Base-by-base conservation (phyloP, 176 grass and related monocot genomes). In the Musa schizocarpa region DNA sequence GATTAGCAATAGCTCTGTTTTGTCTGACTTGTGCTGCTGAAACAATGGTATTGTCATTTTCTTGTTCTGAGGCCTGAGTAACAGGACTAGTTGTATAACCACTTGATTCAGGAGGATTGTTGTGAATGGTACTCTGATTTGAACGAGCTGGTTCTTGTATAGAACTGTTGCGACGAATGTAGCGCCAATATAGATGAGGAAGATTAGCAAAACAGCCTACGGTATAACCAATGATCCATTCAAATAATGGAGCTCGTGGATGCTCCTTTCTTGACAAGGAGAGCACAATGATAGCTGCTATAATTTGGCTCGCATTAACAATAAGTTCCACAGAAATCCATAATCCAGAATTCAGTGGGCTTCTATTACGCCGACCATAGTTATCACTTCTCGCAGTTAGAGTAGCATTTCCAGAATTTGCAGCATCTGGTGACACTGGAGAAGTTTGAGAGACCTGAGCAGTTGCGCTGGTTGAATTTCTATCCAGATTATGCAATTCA, bases 131-230 rank as follows among this genome's bases (percentile, higher is more conserved):
- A 75, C 53, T 87, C 63, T 84, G 85, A 25, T 27, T 68, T 72
- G 68, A 22, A 74, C 17, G 56, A 71, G 54, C 21, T 62, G 75
- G 26, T 59, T 87, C 86, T 26, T 92, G 86, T n/a, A 71, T 82
- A 52, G 77, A 85, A 52, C 59, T 49, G 68, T 89, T 90, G 56
- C 83, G 85, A 73, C 90, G 83, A 77, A 96, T 86, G 78, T 84
- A 92, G 8, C 89, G 83, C 93, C 93, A 96, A 86, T 90, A 92
- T 71, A 96, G 86, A 86, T 92, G 87, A 13, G 87, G 87, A 77
- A 96, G 78, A 69, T 81, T 90, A 78, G 79, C 82, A 76, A 90
- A 21, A 79, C 93, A 92, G 1, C 93, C 89, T 19, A 83, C 68
- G 61, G 83, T 90, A 76, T 92, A 96, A 29, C 87, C 89, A 53